Evolutionary conservation across 371 early-diverging fungal species (phyloP).

Genomic region (Mortierella sp.): DNA sequence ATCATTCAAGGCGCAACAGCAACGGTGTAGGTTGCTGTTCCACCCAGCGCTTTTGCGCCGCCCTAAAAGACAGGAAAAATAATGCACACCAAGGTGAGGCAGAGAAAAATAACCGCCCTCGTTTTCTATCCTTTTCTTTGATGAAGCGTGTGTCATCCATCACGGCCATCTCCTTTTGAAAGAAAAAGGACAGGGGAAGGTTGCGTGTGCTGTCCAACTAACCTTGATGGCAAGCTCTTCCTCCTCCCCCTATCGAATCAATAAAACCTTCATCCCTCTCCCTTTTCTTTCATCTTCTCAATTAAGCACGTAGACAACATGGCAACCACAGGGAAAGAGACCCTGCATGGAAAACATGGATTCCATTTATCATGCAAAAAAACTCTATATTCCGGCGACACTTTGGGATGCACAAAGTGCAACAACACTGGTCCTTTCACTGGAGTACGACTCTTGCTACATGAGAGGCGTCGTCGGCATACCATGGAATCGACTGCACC

Average conservation of each 20-base stretch:
- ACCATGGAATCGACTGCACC: no score
- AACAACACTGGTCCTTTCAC: no score
- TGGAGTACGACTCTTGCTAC: no score
- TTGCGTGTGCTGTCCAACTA: neutral
- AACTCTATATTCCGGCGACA: neutral
- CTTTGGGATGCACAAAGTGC: neutral
- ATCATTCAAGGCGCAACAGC: neutral
- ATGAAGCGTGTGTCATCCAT: neutral
- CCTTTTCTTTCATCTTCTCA: neutral
- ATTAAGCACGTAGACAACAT: neutral
- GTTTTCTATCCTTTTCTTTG: neutral
- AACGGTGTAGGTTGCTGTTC: neutral
- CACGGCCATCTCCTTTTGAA: neutral
- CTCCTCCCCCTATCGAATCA: neutral
- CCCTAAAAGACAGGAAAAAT: neutral
- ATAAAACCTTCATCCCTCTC: neutral
- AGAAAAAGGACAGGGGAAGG: neutral
- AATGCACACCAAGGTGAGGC: neutral
- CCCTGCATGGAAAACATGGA: constrained; percentile 12
- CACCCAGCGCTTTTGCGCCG: neutral
- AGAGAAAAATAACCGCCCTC: neutral
- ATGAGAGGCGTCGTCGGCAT: no score
- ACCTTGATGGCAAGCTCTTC: neutral
- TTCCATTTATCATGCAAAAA: neutral
- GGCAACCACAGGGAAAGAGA: neutral